Conservation (phyloP, 2,329 filamentous ascomycete species). For the Beauveria australis region DNA sequence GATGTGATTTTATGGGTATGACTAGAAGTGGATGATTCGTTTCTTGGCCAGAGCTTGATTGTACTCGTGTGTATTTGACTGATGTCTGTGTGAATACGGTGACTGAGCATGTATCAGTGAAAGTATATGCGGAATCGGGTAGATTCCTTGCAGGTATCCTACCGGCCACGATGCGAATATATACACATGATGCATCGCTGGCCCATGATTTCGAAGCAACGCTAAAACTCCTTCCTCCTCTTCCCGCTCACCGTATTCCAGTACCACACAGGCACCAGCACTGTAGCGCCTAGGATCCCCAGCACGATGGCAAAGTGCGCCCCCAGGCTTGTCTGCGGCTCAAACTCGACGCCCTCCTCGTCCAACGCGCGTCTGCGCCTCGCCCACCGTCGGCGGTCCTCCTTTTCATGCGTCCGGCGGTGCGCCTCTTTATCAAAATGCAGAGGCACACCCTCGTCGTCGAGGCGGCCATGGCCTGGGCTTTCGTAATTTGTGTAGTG, state of each 20-base stretch:
- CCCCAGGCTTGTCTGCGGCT: slow-evolving; percentile 32
- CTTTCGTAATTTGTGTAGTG: slow-evolving; percentile 14
- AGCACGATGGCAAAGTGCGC: slow-evolving; percentile 44
- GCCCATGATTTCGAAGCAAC: background rate
- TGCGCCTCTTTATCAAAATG: slow-evolving; percentile 75
- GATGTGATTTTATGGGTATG: background rate
- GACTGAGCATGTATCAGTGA: too few relatives aligned
- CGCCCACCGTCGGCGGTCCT: slow-evolving; percentile 40
- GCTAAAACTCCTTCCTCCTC: slow-evolving; percentile 12
- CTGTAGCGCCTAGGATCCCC: slow-evolving; percentile 36
- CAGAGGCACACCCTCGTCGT: slow-evolving; percentile 52
- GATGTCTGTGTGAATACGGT: too few relatives aligned
- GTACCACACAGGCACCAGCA: slow-evolving; percentile 37
- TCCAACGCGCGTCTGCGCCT: slow-evolving; percentile 30
- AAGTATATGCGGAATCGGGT: background rate
- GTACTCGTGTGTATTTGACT: too few relatives aligned
- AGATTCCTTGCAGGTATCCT: background rate
- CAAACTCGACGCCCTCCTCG: slow-evolving; percentile 28
- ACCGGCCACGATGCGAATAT: background rate
- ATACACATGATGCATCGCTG: background rate
- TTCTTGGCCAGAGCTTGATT: too few relatives aligned
- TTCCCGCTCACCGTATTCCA: slow-evolving; percentile 28
- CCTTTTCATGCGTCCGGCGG: slow-evolving; percentile 60
- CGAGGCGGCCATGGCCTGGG: slow-evolving; percentile 30
- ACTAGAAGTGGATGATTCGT: background rate